Evolutionary conservation across 108 stramenopile species (phyloP), one percentile per base, ranked within the genome.

Genomic region (Discostella stelligeroides): DNA sequence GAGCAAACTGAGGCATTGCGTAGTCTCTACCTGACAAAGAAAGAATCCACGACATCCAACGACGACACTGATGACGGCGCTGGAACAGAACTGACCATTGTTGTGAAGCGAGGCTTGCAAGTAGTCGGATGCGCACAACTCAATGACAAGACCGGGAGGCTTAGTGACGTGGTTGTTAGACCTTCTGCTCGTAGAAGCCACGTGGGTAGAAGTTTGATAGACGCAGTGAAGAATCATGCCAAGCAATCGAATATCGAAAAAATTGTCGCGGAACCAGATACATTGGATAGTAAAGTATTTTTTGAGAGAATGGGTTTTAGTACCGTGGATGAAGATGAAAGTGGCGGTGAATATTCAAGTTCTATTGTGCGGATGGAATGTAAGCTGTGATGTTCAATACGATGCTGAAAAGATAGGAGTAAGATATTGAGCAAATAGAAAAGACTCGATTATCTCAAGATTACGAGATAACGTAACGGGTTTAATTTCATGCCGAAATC

Each of bases 71-170:
- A 64, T 9, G 64, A 68, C 34, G 40, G 60, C 41, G 55, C 13
- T 18, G 59, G 66, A 5, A 49, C 60, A 9, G 72, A 70, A 13
- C 17, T 82, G 20, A 76, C 73, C 21, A 84, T 91, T 57, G 77
- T 91, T n/a, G 90, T 87, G 17, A 76, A 80, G 45, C 82, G 86
- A 7, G 87, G 90, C 1, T 66, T 88, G 43, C 87, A 88, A 70
- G 87, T 91, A 25, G 83, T 88, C 15, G 90, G 87, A 17, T 85
- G 83, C 40, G 86, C 87, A 2, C 75, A 79, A 18, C 81, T 87
- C 47, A 63, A 76, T 42, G 86, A 88, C 66, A 68, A 66, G 27
- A 81, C 77, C 15, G 84, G 87, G 25, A 41, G 51, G 24, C 23
- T 91, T 11, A 72, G 70, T n/a, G 86, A 91, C 45, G 83, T 91